phyloP scores from a whole-genome alignment of 2,329 filamentous ascomycete genomes.

The Stagonosporopsis vannaccii region DNA sequence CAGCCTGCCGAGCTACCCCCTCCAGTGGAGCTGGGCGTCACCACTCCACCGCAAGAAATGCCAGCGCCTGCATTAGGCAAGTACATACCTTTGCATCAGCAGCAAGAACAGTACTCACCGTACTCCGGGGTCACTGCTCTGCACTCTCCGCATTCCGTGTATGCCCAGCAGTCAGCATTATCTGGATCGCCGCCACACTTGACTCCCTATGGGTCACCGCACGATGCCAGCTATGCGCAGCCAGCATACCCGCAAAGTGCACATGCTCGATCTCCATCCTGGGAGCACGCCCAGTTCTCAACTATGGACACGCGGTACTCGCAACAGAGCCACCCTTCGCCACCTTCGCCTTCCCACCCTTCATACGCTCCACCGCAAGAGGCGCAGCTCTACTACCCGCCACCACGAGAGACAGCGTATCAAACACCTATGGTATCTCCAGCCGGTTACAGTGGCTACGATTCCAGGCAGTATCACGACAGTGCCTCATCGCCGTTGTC shows the following conservation, averaged over 20 bases:
- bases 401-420: conserved; percentile 29
- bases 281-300: conserved; percentile 32
- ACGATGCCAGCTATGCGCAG: conserved; percentile 3
- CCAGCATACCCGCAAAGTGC: conserved; percentile 22
- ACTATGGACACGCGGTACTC: conserved; percentile 26
- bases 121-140: conserved; percentile 13
- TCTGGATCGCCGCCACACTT: conserved; percentile 25
- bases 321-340: conserved; percentile 35
- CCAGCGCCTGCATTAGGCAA: conserved; percentile 32
- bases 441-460: conserved; percentile 24
- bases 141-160: conserved; percentile 25
- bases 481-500: conserved; percentile 13
- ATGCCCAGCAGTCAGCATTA: conserved; percentile 28
- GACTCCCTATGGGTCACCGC: conserved; percentile 11
- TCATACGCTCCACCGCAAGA: conserved; percentile 23
- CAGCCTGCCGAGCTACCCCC: conserved; percentile 26
- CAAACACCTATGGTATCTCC: conserved; percentile 23
- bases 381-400: conserved; percentile 40
- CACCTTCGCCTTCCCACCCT: conserved; percentile 25
- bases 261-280: conserved; percentile 24
- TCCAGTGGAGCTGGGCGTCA: conserved; percentile 43
- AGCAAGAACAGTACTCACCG: conserved; percentile 21
- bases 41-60: conserved; percentile 41
- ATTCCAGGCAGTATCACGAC: conserved; percentile 29
- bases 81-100: conserved; percentile 38